Evolutionary conservation across 345 rosid species (phyloP), one percentile per base, ranked within the genome.

Genomic region (Zanthoxylum bungeanum): DNA sequence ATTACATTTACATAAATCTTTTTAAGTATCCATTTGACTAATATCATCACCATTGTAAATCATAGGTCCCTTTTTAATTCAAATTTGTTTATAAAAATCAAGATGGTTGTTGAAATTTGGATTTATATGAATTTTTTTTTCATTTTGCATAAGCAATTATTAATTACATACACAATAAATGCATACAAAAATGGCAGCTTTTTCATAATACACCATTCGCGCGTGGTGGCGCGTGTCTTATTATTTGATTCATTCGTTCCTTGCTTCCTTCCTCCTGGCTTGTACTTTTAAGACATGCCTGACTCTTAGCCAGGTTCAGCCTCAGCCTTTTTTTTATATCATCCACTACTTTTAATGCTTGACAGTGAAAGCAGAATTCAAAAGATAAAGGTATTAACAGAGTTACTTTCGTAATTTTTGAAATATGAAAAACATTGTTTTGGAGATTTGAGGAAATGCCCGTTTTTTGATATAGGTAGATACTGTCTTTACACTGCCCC

Each of bases 401-500:
- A 50, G 49, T 8, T 66, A 30, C 10, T 10, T 25, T 7, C 33
- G 44, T 31, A 21, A n/a, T 7, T 46, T 70, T 70, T 59, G 62
- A 68, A 68, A 39, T 27, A 53, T 55, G 9, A 24, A 1, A 52
- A 24, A 52, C 0, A 36, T 21, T 2, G 27, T 42, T 19, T 42
- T 59, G 42, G 31, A 69, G 55, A n/a, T 44, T 27, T 44, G 24
- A 27, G 68, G 34, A n/a, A 44, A 64, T 27, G 34, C 34, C 53
- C 37, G 30, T 28, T 6, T 33, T 36, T 74, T 51, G 8, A 28
- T 36, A 39, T 70, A 4, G 58, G 30, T 37, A 53, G 37, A 62
- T 71, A 46, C 17, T 52, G 65, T 66, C 74, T 76, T 82, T 74
- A 24, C 79, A 37, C 64, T 71, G 67, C 70, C 76, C 79, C 52